Evolutionary conservation across 2,329 filamentous ascomycete species (phyloP).

Genomic region (Bipolaris gigantea): DNA sequence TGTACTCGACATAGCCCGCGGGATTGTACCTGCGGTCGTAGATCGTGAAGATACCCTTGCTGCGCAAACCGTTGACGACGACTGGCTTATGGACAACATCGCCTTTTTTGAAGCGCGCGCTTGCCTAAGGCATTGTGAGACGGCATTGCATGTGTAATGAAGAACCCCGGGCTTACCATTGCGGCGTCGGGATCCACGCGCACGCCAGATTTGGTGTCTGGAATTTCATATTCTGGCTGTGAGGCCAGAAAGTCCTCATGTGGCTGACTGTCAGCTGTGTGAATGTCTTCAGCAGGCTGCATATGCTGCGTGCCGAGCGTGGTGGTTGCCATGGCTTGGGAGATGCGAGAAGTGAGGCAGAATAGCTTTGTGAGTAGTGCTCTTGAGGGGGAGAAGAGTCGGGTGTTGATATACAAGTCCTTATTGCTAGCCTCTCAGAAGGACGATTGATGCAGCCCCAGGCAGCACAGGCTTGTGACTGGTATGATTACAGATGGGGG

Average conservation of each 20-base stretch:
- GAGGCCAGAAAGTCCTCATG: slow-evolving; percentile 21
- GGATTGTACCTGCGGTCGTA: slow-evolving; percentile 6
- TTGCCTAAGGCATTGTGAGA: slow-evolving; percentile 21
- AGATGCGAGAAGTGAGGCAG: slow-evolving; percentile 6
- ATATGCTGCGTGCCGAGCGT: slow-evolving; percentile 25
- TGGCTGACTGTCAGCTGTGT: slow-evolving; percentile 26
- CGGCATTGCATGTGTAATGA: neutral
- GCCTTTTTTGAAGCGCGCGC: slow-evolving; percentile 24
- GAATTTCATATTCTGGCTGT: slow-evolving; percentile 13
- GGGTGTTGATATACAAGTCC: slow-evolving; percentile 26
- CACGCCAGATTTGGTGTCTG: slow-evolving; percentile 32
- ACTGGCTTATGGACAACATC: slow-evolving; percentile 35
- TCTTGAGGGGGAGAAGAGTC: slow-evolving; percentile 19
- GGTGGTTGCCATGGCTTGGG: slow-evolving; percentile 24
- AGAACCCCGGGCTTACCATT: slow-evolving; percentile 15
- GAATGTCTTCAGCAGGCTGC: slow-evolving; percentile 24
- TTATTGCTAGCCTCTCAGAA: slow-evolving; percentile 34
- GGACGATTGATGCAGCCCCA: slow-evolving; percentile 15
- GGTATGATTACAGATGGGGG: slow-evolving; percentile 6
- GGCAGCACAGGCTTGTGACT: slow-evolving; percentile 21
- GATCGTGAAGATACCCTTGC: slow-evolving; percentile 31
- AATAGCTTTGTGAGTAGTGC: slow-evolving; percentile 27
- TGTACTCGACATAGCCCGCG: slow-evolving; percentile 33
- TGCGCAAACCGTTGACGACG: slow-evolving; percentile 19
- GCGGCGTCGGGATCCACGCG: slow-evolving; percentile 19